phyloP scores from a whole-genome alignment of 139 green algal species.

The Chlorella sp. region DNA sequence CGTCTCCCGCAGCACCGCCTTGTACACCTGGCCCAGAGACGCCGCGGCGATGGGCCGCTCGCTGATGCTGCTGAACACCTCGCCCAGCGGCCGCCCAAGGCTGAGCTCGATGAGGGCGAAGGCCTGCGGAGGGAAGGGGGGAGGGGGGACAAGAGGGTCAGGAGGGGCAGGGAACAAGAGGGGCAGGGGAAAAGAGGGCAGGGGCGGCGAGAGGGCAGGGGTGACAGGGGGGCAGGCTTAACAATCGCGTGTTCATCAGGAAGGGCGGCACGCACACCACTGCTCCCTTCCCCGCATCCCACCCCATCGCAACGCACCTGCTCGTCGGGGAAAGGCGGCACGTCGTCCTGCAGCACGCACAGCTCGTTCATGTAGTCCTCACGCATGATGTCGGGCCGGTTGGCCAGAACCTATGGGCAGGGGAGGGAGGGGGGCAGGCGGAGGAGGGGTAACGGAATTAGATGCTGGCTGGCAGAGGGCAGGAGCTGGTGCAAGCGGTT shows the following conservation, averaged over 20 bases:
- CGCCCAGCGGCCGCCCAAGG: constrained; percentile 84
- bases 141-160: background rate
- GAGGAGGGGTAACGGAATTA: background rate
- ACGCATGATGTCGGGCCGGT: constrained; percentile 96
- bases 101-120: constrained; percentile 89
- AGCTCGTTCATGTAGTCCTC: constrained; percentile 99
- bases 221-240: background rate
- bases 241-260: constrained; percentile 55
- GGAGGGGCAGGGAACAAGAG: background rate
- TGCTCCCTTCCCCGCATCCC: constrained; percentile 76
- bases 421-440: background rate
- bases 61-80: constrained; percentile 92
- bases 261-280: constrained; percentile 95
- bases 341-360: constrained; percentile 93
- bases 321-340: constrained; percentile 86
- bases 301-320: background rate
- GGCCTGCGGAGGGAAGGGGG: constrained; percentile 38
- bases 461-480: background rate
- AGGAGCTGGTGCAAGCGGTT: too few relatives aligned
- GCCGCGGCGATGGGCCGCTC: constrained; percentile 92
- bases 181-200: background rate
- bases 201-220: background rate
- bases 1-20: constrained; percentile 86
- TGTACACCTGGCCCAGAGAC: constrained; percentile 91
- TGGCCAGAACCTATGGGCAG: constrained; percentile 86